Evolutionary conservation across 2,329 filamentous ascomycete genomes (phyloP).

Genomic region (Aspergillus sp.): DNA sequence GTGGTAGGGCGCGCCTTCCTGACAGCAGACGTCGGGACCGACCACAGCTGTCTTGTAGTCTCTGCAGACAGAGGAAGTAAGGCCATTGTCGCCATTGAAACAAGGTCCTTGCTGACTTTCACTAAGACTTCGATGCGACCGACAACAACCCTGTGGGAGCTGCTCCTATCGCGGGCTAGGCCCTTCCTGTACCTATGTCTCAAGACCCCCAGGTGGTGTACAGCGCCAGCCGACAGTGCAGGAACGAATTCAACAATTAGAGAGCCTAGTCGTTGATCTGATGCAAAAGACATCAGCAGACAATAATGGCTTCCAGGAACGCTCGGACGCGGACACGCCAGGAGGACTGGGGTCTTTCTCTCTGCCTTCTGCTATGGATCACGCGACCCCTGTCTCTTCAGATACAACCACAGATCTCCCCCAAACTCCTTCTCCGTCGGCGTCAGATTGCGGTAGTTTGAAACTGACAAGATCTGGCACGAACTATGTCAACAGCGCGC

Average conservation of each 20-base stretch:
- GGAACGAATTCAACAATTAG: no score
- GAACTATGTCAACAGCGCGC: background rate
- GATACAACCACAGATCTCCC: no score
- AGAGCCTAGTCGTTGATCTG: no score
- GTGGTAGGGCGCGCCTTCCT: no score
- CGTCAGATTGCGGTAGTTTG: background rate
- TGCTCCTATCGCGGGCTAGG: no score
- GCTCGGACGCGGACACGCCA: background rate
- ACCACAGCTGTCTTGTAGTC: background rate
- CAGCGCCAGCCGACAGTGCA: no score
- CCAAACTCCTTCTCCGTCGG: background rate
- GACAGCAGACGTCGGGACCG: background rate
- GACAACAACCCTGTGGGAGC: background rate
- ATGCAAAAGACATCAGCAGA: no score
- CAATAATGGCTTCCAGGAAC: no score
- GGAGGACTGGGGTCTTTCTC: background rate
- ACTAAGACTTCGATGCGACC: background rate
- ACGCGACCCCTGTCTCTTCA: no score
- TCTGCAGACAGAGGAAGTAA: background rate
- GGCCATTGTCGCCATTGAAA: background rate
- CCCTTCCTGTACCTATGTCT: no score
- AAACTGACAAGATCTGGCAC: background rate
- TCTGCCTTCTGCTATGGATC: background rate
- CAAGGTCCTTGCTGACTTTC: background rate
- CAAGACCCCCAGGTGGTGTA: no score